Conservation (phyloP, 805 yeast species). For the Metschnikowia rubicola region DNA sequence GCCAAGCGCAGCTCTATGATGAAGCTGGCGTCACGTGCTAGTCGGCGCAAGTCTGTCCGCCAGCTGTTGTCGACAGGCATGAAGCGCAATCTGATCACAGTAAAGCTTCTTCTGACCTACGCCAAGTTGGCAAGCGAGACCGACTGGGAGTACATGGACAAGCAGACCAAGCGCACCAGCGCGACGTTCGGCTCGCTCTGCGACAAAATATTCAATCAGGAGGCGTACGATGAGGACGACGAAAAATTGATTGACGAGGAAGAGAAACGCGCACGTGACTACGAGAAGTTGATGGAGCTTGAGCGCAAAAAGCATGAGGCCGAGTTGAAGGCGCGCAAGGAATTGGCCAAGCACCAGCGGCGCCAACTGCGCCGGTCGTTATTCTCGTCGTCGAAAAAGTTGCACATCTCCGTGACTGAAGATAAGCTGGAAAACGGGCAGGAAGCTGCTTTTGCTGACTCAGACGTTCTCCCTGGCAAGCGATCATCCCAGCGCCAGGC, state of each 20-base stretch:
- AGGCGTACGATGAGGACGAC: slow-evolving; percentile 49
- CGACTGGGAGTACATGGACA: slow-evolving; percentile 68
- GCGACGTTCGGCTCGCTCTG: slow-evolving; percentile 75
- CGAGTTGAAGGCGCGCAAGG: slow-evolving; percentile 45
- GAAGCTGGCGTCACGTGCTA: slow-evolving; percentile 22
- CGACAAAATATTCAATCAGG: slow-evolving; percentile 74
- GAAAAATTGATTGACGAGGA: slow-evolving; percentile 41
- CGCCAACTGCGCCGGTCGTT: slow-evolving; percentile 41
- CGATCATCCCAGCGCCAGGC: slow-evolving; percentile 32
- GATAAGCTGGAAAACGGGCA: slow-evolving; percentile 17
- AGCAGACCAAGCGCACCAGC: slow-evolving; percentile 71
- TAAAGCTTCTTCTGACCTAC: slow-evolving; percentile 67
- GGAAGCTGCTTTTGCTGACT: slow-evolving; percentile 5
- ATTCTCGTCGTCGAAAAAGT: slow-evolving; percentile 35
- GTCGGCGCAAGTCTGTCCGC: slow-evolving; percentile 36
- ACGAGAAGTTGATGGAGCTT: slow-evolving; percentile 45
- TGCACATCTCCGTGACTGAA: slow-evolving; percentile 36
- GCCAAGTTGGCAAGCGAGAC: slow-evolving; percentile 64
- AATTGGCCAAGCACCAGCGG: slow-evolving; percentile 43
- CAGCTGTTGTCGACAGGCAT: slow-evolving; percentile 45
- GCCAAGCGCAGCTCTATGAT: slow-evolving; percentile 25
- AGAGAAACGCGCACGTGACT: slow-evolving; percentile 40
- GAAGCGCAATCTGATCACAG: slow-evolving; percentile 66
- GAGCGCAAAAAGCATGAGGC: slow-evolving; percentile 51
- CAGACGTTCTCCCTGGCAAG: slow-evolving; percentile 33